Percentiles rank a stretch among this genome's conserved stretches.
phyloP scores from a whole-genome alignment of 345 rosid genomes.

The Psidium guajava region DNA sequence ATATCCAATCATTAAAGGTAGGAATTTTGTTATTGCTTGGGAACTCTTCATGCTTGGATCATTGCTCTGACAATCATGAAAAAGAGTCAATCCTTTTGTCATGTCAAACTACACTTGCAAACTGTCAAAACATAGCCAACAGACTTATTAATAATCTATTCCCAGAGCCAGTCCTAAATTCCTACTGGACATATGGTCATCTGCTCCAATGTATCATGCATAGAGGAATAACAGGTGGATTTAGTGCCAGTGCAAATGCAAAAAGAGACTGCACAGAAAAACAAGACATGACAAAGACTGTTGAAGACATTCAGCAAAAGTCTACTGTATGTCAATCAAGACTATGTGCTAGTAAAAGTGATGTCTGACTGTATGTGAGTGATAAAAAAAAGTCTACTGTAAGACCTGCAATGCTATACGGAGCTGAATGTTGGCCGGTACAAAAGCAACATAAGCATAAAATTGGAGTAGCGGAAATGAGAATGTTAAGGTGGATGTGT shows the following conservation, averaged over 20 bases:
- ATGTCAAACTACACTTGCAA: background rate
- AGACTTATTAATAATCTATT: background rate
- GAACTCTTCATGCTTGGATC: slow-evolving; percentile 89
- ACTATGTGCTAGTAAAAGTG: background rate
- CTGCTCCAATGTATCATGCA: background rate
- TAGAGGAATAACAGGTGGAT: background rate
- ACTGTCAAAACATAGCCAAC: background rate
- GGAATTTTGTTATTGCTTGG: slow-evolving; percentile 71
- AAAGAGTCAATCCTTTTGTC: background rate
- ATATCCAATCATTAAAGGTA: slow-evolving; percentile 87
- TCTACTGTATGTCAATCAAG: background rate
- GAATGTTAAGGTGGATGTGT: no score
- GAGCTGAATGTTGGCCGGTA: no score
- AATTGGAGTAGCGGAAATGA: no score
- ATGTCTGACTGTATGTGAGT: background rate
- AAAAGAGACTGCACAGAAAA: background rate
- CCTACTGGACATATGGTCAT: background rate
- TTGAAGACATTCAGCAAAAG: background rate
- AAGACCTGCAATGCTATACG: no score
- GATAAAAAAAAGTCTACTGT: no score
- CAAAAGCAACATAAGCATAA: no score
- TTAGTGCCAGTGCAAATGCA: background rate
- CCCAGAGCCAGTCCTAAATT: background rate
- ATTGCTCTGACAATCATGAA: slow-evolving; percentile 35
- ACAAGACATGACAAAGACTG: background rate